Evolutionary conservation across 2,329 filamentous ascomycete genomes (phyloP).

Genomic region (Clonostachys chloroleuca): DNA sequence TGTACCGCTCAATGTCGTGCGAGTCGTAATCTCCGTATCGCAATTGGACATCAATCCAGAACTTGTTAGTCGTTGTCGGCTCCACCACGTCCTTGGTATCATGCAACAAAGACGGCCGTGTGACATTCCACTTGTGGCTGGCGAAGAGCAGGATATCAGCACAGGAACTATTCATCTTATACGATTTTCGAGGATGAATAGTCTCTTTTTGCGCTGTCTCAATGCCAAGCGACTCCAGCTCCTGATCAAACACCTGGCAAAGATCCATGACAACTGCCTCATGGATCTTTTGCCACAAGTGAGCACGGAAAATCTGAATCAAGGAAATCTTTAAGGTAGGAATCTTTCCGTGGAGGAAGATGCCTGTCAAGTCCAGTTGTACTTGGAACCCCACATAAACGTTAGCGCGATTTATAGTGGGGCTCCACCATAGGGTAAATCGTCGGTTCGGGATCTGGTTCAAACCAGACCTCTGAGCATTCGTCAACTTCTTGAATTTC

Average conservation of each 20-base stretch:
- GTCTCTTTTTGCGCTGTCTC: conserved; percentile 99
- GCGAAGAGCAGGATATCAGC: conserved; percentile 96
- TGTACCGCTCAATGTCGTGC: conserved; percentile 97
- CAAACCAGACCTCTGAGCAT: conserved; percentile 91
- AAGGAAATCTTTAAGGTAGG: conserved; percentile 96
- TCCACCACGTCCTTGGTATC: conserved; percentile 97
- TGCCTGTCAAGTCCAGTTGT: conserved; percentile 93
- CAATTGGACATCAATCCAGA: conserved; percentile 97
- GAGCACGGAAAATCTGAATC: conserved; percentile 98
- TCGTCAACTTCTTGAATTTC: conserved; percentile 99
- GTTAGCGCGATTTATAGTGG: conserved; percentile 90
- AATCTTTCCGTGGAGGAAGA: conserved; percentile 98
- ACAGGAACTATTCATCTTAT: conserved; percentile 99
- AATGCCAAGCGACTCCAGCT: conserved; percentile 90
- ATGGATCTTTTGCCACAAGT: conserved; percentile 99
- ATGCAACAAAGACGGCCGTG: conserved; percentile 84
- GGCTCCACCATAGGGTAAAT: conserved; percentile 97
- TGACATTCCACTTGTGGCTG: conserved; percentile 98
- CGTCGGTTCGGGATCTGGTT: conserved; percentile 99
- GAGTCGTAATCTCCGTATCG: conserved; percentile 98
- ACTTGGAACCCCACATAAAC: conserved; percentile 99
- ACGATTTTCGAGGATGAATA: conserved; percentile 97
- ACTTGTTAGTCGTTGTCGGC: conserved; percentile 94
- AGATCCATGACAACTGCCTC: conserved; percentile 98
- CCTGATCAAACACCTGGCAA: conserved; percentile 97